Base-by-base conservation (phyloP, 148 eudicot species). In the Dysphania ambrosioides region DNA sequence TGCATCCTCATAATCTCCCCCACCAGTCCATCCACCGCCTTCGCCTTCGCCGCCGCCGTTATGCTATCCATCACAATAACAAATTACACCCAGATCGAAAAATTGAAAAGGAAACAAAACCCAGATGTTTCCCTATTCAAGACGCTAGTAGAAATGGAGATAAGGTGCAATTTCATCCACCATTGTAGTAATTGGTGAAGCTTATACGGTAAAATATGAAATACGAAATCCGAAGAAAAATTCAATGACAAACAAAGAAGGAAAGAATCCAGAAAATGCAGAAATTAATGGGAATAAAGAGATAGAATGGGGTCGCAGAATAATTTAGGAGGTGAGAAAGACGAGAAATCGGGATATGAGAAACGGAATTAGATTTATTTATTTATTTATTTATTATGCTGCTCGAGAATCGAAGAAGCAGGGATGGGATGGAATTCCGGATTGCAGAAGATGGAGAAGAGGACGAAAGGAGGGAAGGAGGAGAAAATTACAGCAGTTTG, bases 1-100 rank as follows among this genome's bases (percentile, higher is more conserved):
- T 85, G 93, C 67, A 86, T 68, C 44, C 76, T 77, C 90, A 82
- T 89, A 15, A 94, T 87, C 79, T 88, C 89, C n/a, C 71, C 87
- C 62, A 93, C 93, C 44, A 83, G 82, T 53, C 82, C 86, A 35
- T 91, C 95, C 36, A 75, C 53, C 49, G 94, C 75, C 73, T 63
- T 77, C 35, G 55, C 76, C 30, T 57, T 64, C 65, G 23, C 60
- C 24, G 26, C 11, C n/a, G n/a, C n/a, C n/a, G n/a, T n/a, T 7
- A n/a, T 11, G 15, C 36, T 47, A n/a, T 72, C 77, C 72, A 81
- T 81, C 10, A 18, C n/a, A n/a, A 8, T n/a, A 49, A 11, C 13
- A 2, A n/a, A 11, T 6, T 21, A 49, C 35, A 64, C 69, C 69
- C 61, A 67, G 55, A 67, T 67, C 51, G 19, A 68, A 29, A 51